Base-by-base conservation (phyloP, 257 asterid species). In the Solanum bulbocastanum region DNA sequence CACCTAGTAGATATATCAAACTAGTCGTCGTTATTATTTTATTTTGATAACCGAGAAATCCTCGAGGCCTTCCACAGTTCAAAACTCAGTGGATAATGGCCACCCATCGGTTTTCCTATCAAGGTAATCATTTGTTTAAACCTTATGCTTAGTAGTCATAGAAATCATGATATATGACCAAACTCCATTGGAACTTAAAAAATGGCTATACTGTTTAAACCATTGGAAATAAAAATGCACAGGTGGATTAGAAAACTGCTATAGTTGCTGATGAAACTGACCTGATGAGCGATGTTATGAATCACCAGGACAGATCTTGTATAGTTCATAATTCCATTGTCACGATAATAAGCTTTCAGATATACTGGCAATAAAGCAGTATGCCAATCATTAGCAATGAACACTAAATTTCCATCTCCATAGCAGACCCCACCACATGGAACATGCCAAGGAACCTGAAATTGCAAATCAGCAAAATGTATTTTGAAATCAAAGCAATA, bases 271-370 rank as follows among this genome's bases (percentile, higher is more conserved):
- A 52, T 46, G 89, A 89, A 88, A 89, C 92, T 73, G 87, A 96
- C 98, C 99, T 97, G 99, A 92, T 97, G 98, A 91, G 99, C 99
- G 83, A 97, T 94, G 93, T 97, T 97, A 87, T 97, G 99, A 89
- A 97, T 96, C 79, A 97, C 99, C 30, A 97, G 95, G 89, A 96
- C 93, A 3, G 99, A 96, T 92, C 99, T 92, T 22, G 99, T 83
- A 52, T 93, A 97, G 87, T 91, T 84, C 99, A 97, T 97, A 71
- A 96, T 72, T 88, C 99, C 99, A 14, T 97, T 90, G 92, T 97
- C 99, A 5, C 96, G 97, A 87, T 95, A 97, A 90, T 97, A 94
- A 84, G 99, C 99, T 90, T 96, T 97, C 40, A 97, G 96, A 89
- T 97, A 97, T 79, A 97, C 99, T 2, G 99, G 99, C 89, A 97